Evolutionary conservation across 257 asterid genomes (phyloP), one percentile per base, ranked within the genome.

Genomic region (Solanum chilense): DNA sequence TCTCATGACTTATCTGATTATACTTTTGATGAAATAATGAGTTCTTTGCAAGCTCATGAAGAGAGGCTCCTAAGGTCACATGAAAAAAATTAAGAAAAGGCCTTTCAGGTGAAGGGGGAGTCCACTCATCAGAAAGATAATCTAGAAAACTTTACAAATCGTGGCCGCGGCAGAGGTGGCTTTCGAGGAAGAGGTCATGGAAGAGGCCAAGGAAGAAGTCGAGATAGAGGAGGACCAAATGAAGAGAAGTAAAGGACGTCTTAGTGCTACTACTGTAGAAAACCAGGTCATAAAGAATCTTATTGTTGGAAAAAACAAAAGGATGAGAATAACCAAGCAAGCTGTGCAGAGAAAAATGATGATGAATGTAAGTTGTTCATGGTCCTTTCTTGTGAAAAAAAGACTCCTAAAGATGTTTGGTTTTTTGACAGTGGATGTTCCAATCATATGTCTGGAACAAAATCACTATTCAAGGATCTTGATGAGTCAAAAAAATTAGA

Each of bases 1-100:
- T 74, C 62, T 20, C 64, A 66, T 37, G 82, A 80, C 37, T 29
- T 86, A 16, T 31, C 29, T 3, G 37, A 15, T 21, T 44, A 44
- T 81, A 41, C 82, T 13, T 87, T 87, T 45, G 86, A 80, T 87
- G 58, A 80, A 29, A 20, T 87, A 23, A 87, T 87, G 86, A 82
- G 86, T 25, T 87, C 60, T 27, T 78, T 60, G 80, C 86, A 76
- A 78, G 52, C 66, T 58, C 88, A 78, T 44, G 81, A 77, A 14
- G 64, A 33, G 60, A 5, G 60, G 6, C 21, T 49, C 9, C 7
- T 49, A 49, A 14, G 58, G 21, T 5, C 58, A 49, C 58, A 49
- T 49, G 58, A 49, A 49, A 15, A 7, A 14, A 49, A 49, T 15
- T 10, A 52, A 52, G 23, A 18, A 52, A 52, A 18, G n/a, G n/a